Evolutionary conservation across 2,329 filamentous ascomycete species (phyloP), one percentile per base, ranked within the genome.

Genomic region (Bertia moriformis): DNA sequence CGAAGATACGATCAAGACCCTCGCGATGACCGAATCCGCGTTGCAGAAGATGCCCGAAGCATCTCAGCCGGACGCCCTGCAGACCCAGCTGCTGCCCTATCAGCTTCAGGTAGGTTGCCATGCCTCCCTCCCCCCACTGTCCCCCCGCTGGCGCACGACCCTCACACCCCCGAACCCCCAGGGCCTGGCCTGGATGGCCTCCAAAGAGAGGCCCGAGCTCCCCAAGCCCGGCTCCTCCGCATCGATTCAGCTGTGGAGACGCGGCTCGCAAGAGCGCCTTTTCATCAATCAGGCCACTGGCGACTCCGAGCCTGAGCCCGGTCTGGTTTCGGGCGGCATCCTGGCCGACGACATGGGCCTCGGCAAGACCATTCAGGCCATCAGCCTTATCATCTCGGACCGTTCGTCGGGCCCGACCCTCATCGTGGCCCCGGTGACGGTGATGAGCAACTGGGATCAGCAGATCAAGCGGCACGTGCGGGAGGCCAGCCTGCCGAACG

Each of bases 281-380:
- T 70, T 67, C 41, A 86, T 83, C 55, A 67, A 84, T 45, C 83
- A 78, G 42, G 89, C 77, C 0, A 78, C 78, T 39, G 88, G 78
- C 52, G 69, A 74, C 7, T 75, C 69, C 5, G 56, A 54, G 0
- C 56, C 54, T 2, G 57, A 67, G 1, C 85, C 85, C 0, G 56
- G 61, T 1, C 66, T 93, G 17, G 74, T 83, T 4, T 83, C 76
- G 38, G 87, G 87, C 14, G 87, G 87, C 20, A 87, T 94, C 38
- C 67, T 94, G 5, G 85, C 86, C 2, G 87, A 94, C 54, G 87
- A 94, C 49, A 94, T 94, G 88, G 87, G 87, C 3, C 60, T 94
- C 4, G 87, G 87, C 18, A 93, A 93, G 61, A 94, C 87, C 0
- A 67, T 94, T 5, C 83, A 93, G 53, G 71, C 87, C 37, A 89